These are phyloP conservation scores for Bruguiera sexangula DNA, from an alignment of 345 rosid species.

Conservation along the genomic window DNA sequence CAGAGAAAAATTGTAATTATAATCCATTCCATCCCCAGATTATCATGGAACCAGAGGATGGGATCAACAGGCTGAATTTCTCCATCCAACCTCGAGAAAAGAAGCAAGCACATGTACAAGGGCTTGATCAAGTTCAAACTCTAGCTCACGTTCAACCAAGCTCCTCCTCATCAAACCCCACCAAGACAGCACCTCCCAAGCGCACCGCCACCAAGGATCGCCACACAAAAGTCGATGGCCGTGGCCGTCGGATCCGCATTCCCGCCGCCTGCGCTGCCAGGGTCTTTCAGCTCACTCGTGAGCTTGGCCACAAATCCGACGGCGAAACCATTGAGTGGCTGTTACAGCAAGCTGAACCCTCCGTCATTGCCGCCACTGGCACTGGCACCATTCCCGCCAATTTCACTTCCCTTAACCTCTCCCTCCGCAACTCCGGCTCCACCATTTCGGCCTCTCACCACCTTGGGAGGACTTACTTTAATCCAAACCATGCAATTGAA, in stretches of 20 bases:
- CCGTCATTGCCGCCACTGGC: constrained; percentile 91
- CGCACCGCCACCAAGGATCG: constrained; percentile 76
- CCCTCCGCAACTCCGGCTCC: constrained; percentile 77
- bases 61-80: constrained; percentile 60
- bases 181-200: constrained; percentile 65
- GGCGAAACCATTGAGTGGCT: constrained; percentile 91
- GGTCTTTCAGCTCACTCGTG: constrained; percentile 88
- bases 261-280: constrained; percentile 90
- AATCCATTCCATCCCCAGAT: constrained; percentile 26
- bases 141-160: constrained; percentile 18
- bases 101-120: constrained; percentile 20
- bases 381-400: constrained; percentile 92
- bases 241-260: constrained; percentile 95
- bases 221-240: constrained; percentile 93
- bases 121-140: constrained; percentile 9
- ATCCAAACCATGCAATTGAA: constrained; percentile 27
- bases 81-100: constrained; percentile 71
- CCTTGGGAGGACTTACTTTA: constrained; percentile 45
- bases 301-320: constrained; percentile 86
- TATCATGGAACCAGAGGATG: constrained; percentile 74
- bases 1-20: neutral
- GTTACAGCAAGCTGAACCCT: constrained; percentile 87
- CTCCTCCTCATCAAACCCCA: constrained; percentile 3
- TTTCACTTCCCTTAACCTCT: constrained; percentile 82
- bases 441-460: constrained; percentile 65